Evolutionary conservation across 257 asterid genomes (phyloP).

Genomic region (Datura wrightii): DNA sequence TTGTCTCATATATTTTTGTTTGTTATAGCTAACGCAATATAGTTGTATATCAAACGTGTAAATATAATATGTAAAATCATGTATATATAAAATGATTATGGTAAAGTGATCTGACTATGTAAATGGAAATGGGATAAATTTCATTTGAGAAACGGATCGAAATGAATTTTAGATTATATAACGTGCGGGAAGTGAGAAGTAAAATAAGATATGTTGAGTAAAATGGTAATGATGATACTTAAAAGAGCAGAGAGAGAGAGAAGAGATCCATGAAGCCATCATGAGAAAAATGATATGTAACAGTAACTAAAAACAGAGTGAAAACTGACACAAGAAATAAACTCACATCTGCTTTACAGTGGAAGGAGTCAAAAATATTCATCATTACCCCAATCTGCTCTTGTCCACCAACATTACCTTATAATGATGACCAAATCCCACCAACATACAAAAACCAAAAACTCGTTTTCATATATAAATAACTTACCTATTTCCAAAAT

Average conservation of each 20-base stretch:
- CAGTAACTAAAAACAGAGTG: neutral
- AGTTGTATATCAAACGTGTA: too few species aligned
- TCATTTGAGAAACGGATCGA: too few species aligned
- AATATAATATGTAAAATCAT: too few species aligned
- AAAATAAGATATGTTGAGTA: slow-evolving; percentile 35
- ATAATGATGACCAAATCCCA: slow-evolving; percentile 17
- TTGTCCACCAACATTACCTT: slow-evolving; percentile 42
- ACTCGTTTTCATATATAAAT: neutral
- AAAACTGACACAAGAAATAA: slow-evolving; percentile 53
- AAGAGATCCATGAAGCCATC: slow-evolving; percentile 54
- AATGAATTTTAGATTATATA: too few species aligned
- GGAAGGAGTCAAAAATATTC: slow-evolving; percentile 47
- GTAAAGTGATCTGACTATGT: too few species aligned
- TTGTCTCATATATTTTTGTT: neutral
- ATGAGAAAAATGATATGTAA: slow-evolving; percentile 48
- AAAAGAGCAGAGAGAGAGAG: slow-evolving; percentile 47
- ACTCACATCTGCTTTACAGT: slow-evolving; percentile 31
- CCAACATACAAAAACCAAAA: slow-evolving; percentile 25
- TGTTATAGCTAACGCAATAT: neutral
- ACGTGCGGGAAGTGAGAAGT: neutral
- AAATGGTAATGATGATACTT: slow-evolving; percentile 37
- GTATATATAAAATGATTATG: too few species aligned
- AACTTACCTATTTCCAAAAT: neutral
- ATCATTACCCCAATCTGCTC: slow-evolving; percentile 77
- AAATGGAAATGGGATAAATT: too few species aligned